Percentiles rank a stretch among this genome's conserved stretches.
Evolutionary conservation across 331 rosid genomes (phyloP).

Genomic region (Cydonia oblonga): DNA sequence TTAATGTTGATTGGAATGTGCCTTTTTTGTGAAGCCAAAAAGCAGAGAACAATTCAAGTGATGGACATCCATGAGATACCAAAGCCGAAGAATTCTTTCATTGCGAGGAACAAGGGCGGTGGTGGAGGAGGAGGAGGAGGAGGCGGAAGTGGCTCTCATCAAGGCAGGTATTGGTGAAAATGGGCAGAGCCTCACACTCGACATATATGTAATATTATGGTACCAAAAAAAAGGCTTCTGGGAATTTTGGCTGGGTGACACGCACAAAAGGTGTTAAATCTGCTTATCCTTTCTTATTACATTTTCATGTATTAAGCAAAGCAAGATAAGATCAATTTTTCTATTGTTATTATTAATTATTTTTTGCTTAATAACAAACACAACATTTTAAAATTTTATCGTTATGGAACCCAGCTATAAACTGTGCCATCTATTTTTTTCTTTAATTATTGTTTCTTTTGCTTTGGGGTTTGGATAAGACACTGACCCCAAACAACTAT

Average conservation of each 20-base stretch:
- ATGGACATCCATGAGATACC: conserved; percentile 98
- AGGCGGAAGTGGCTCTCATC: conserved; percentile 57
- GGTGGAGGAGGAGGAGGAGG: conserved; percentile 46
- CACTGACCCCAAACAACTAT: neutral
- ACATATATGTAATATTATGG: neutral
- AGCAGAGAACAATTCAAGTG: conserved; percentile 97
- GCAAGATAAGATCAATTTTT: neutral
- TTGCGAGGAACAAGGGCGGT: conserved; percentile 69
- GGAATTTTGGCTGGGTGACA: neutral
- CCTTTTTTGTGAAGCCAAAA: conserved; percentile 58
- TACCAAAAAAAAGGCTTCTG: neutral
- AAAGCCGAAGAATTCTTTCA: conserved; percentile 82
- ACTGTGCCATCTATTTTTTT: too few species aligned
- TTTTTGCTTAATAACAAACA: conserved; percentile 12
- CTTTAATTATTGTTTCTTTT: neutral
- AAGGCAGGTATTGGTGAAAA: conserved; percentile 82
- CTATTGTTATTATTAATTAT: neutral
- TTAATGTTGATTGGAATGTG: conserved; percentile 22
- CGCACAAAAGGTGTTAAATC: neutral
- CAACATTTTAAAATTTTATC: neutral
- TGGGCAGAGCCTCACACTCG: neutral
- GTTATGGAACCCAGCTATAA: too few species aligned
- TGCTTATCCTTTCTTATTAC: neutral
- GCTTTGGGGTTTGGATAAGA: conserved; percentile 1
- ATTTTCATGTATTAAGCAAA: conserved; percentile 5